Conservation (phyloP, 1,284 basidiomycete species). For the Sporisorium sorghi region DNA sequence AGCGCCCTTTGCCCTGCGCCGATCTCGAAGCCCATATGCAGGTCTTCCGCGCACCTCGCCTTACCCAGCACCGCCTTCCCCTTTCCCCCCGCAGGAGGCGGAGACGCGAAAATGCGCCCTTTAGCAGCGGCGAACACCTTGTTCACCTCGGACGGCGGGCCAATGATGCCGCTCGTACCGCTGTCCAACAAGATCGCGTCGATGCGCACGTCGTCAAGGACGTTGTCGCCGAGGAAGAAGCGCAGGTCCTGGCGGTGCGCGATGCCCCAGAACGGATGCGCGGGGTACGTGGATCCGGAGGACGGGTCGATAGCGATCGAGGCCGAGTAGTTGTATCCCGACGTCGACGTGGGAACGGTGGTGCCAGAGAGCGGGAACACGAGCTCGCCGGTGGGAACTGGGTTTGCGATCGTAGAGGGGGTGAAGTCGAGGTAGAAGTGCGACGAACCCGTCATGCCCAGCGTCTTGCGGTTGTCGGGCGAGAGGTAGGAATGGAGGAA, state of each 20-base stretch:
- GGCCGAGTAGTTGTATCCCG: neutral
- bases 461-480: neutral
- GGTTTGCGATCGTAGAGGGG: neutral
- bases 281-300: constrained; percentile 18
- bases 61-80: constrained; percentile 6
- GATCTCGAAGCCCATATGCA: constrained; percentile 19
- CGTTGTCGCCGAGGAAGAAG: constrained; percentile 7
- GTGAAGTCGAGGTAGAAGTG: constrained; percentile 33
- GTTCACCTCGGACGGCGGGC: constrained; percentile 20
- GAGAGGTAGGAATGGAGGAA: constrained; percentile 32
- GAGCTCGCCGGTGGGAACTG: constrained; percentile 14
- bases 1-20: neutral
- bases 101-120: neutral
- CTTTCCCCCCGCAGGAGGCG: neutral
- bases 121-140: constrained; percentile 21
- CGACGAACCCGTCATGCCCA: constrained; percentile 16
- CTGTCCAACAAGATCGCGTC: constrained; percentile 36
- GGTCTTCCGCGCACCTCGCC: neutral
- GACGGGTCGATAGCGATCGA: constrained; percentile 20
- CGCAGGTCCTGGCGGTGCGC: constrained; percentile 27
- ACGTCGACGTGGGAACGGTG: constrained; percentile 1
- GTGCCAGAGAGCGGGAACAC: constrained; percentile 34
- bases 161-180: constrained; percentile 37
- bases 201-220: constrained; percentile 14
- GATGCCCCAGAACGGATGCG: constrained; percentile 34